Evolutionary conservation across 164 flowering plant genomes (phyloP), one percentile per base, ranked within the genome.

Genomic region (Vitis rotundifolia): DNA sequence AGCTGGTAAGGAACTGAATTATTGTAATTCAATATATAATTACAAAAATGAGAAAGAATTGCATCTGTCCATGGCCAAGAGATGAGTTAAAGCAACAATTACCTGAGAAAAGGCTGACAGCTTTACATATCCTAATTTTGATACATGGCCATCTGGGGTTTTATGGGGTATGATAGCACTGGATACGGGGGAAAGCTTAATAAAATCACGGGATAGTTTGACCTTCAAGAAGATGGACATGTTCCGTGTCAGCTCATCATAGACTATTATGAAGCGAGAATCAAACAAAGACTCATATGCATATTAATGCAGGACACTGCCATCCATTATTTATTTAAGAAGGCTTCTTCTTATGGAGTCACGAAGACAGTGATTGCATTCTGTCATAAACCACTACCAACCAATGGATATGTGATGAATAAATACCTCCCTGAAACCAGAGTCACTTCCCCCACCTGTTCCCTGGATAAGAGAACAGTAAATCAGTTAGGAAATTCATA

Each of bases 41-140:
- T 26, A 8, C 2, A 9, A 65, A 65, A 10, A 53, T 44, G 11
- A 48, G 44, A 37, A 49, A 48, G 2, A 13, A 19, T 66, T 7
- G 54, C 15, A 15, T 18, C 11, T 31, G 3, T 8, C 13, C 31
- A 64, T 56, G 26, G 26, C 26, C 26, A 22, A 22, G 26, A 22
- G 26, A 22, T 22, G 62, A 54, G 5, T 1, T 12, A 11, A 12
- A 15, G 16, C 55, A 18, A 9, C 18, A 66, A 57, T 53, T 68
- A 95, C 98, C 99, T 95, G 99, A 71, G 99, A 95, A 76, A 95
- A 95, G 18, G 90, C 80, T 49, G 87, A 74, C 69, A 95, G 79
- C 78, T 87, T 90, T 49, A 91, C 92, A 77, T 95, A 95, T 72
- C 99, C 99, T 50, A 94, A 91, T 80, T 89, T 90, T 48, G 79